A percentile compares a stretch with the other conserved stretches of the same genome.
Evolutionary conservation across 768 basidiomycete species (phyloP).

Genomic region (Boletus tomentosulus): DNA sequence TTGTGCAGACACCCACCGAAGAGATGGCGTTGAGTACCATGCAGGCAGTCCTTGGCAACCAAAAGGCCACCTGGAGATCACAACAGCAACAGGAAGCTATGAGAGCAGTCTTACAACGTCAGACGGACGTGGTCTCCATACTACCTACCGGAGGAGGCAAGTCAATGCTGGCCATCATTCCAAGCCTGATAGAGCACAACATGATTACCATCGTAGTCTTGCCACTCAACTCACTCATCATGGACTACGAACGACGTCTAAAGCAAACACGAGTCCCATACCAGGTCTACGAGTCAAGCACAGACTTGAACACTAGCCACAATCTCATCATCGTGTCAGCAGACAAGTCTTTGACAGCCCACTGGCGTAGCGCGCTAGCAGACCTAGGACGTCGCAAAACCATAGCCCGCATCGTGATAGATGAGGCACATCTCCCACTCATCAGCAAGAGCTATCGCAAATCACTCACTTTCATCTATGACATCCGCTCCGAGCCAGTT

Average conservation of each 20-base stretch:
- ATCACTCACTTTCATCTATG: not conserved
- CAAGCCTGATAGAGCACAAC: not conserved
- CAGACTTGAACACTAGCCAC: not conserved
- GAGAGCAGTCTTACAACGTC: not conserved
- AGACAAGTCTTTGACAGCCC: not conserved
- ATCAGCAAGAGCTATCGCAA: constrained; percentile 9
- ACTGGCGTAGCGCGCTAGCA: constrained; percentile 8
- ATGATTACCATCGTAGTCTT: not conserved
- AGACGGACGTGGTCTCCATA: not conserved
- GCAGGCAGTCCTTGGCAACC: no score
- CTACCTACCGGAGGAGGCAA: not conserved
- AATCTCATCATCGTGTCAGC: constrained; percentile 9
- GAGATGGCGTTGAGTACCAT: no score
- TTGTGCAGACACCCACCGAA: no score
- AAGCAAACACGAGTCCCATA: not conserved
- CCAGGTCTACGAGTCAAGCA: not conserved
- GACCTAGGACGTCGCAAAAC: not conserved
- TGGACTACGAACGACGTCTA: not conserved
- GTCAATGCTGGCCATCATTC: not conserved
- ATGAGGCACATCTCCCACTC: constrained; percentile 23
- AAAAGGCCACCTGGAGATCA: no score
- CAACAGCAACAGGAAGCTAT: not conserved
- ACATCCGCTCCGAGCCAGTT: not conserved
- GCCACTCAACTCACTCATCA: not conserved
- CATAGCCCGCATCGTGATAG: constrained; percentile 13